Percentiles rank a stretch among this genome's conserved stretches.
phyloP scores from a whole-genome alignment of 192 early-diverging fungal species.

The Diversispora epigaea region DNA sequence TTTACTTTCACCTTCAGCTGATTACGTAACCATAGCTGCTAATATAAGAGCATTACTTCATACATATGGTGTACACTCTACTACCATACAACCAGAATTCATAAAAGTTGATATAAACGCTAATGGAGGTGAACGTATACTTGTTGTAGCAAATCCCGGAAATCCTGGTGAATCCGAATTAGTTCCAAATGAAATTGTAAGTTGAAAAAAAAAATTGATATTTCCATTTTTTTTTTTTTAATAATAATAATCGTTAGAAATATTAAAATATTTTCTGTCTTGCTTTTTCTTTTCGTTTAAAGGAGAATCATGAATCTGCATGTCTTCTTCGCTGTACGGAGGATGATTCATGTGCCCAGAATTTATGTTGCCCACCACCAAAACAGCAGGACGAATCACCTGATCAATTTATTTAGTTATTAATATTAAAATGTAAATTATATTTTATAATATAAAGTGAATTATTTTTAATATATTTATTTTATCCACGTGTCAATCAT shows the following conservation, averaged over 20 bases:
- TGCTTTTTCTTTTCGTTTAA: background rate
- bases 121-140: background rate
- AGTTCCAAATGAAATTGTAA: background rate
- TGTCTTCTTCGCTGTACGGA: conserved; percentile 38
- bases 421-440: too few species aligned
- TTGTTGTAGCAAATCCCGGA: background rate
- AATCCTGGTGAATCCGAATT: background rate
- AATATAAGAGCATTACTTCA: conserved; percentile 79
- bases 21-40: conserved; percentile 72
- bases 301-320: conserved; percentile 3
- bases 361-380: conserved; percentile 40
- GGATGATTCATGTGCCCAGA: conserved; percentile 40
- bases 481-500: too few species aligned
- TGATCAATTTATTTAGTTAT: too few species aligned
- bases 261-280: background rate
- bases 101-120: conserved; percentile 35
- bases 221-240: background rate
- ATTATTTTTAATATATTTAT: too few species aligned
- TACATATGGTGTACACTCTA: conserved; percentile 77
- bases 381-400: too few species aligned
- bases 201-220: background rate
- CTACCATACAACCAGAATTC: conserved; percentile 92
- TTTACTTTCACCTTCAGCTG: conserved; percentile 53
- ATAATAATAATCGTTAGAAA: conserved; percentile 10
- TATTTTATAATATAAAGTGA: too few species aligned